phyloP scores from a whole-genome alignment of 2,329 filamentous ascomycete species.

The Fusarium papillatum region DNA sequence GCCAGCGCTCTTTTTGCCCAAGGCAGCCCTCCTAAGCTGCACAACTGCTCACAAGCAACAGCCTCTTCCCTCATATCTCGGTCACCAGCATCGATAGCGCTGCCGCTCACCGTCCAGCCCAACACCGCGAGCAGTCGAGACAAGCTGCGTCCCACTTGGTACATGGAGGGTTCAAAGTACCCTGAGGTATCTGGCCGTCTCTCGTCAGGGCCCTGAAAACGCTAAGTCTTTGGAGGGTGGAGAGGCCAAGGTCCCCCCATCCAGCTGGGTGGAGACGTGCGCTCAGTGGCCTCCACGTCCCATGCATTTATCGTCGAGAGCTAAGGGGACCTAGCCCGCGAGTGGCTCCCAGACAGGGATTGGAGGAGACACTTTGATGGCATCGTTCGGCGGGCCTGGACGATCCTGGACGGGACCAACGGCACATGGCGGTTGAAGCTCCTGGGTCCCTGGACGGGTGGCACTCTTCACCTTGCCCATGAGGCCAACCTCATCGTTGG shows the following conservation, averaged over 20 bases:
- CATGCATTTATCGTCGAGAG: slow-evolving; percentile 37
- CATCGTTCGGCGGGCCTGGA: slow-evolving; percentile 32
- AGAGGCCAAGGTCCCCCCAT: slow-evolving; percentile 35
- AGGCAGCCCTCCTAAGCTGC: slow-evolving; percentile 10
- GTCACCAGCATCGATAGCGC: slow-evolving; percentile 34
- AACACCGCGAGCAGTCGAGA: slow-evolving; percentile 30
- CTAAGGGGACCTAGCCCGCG: slow-evolving; percentile 28
- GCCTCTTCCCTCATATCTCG: slow-evolving; percentile 28
- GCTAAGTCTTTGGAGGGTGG: slow-evolving; percentile 43
- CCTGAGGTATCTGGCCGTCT: slow-evolving; percentile 38
- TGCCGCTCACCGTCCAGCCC: slow-evolving; percentile 29
- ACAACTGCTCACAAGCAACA: slow-evolving; percentile 8
- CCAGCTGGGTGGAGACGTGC: slow-evolving; percentile 37
- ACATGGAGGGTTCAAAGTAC: slow-evolving; percentile 36
- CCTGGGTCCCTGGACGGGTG: slow-evolving; percentile 17
- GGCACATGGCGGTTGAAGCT: slow-evolving; percentile 37
- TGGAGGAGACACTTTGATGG: slow-evolving; percentile 27
- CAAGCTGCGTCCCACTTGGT: slow-evolving; percentile 36
- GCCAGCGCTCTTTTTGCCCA: slow-evolving; percentile 8
- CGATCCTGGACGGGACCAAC: slow-evolving; percentile 39
- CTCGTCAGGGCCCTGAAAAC: slow-evolving; percentile 33
- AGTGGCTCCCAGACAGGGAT: slow-evolving; percentile 29
- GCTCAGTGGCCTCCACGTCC: slow-evolving; percentile 38
- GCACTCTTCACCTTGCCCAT: slow-evolving; percentile 36
- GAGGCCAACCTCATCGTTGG: slow-evolving; percentile 37